Evolutionary conservation across 208 protist genomes (phyloP), one percentile per base, ranked within the genome.

Genomic region (Strigomonas culicis): DNA sequence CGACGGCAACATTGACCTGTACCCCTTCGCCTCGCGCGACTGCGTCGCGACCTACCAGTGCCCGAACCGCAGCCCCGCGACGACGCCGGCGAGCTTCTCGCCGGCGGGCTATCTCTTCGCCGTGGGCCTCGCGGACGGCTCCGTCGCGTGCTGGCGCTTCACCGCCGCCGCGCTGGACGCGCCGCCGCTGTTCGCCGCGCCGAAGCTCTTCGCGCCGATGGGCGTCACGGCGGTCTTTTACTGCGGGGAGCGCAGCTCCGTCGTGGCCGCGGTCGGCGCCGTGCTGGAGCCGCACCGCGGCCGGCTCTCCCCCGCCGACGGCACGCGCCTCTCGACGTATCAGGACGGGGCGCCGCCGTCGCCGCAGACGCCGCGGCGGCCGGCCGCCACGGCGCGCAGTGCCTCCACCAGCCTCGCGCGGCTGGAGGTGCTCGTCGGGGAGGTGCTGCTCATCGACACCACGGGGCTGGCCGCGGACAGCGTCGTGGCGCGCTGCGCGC

Each of bases 1-100:
- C 10, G 86, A 92, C 50, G 83, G 82, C 15, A 72, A 80, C 66
- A 67, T 93, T 13, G 90, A 95, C 57, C 63, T 95, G 22, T 93
- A 91, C 68, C 75, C 80, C 43, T 95, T 92, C 47, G 81, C 82
- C 56, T 85, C 75, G 31, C 71, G 67, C 31, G 79, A 84, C 63
- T 90, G 84, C 68, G 65, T 92, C 17, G 82, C 79, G 7, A 86
- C 65, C 44, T 93, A 88, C 61, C 34, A 39, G 53, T 92, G 80
- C 69, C 69, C 78, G 11, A 17, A 52, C 53, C 21, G 46, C 34
- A 64, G 28, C 24, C 30, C 31, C 52, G 31, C 59, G 31, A 24
- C 55, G 22, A 90, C 81, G 1, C 70, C 73, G 6, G 74, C 75
- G 11, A 58, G 70, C 25, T 95, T 82, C 70, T 90, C 82, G 1